A percentile compares a stretch with the other conserved stretches of the same genome.
These are phyloP conservation scores for Metschnikowia kunwiensis DNA, from an alignment of 805 yeast species.

Conservation along the genomic window DNA sequence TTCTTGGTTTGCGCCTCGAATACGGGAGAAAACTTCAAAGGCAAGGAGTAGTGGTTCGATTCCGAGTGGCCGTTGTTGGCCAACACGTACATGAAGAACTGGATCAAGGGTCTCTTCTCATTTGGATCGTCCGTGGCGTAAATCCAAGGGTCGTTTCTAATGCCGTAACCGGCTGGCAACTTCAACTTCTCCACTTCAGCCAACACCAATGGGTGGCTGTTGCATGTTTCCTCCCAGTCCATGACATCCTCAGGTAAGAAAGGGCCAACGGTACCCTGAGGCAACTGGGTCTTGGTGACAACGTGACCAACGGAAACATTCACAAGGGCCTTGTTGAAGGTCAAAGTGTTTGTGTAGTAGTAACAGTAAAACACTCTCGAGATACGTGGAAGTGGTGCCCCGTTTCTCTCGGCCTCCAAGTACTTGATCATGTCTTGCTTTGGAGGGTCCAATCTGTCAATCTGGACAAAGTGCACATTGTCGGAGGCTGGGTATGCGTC, in stretches of 20 bases:
- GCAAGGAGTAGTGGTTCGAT: slow-evolving; percentile 72
- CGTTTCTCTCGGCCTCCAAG: slow-evolving; percentile 60
- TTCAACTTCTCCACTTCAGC: slow-evolving; percentile 68
- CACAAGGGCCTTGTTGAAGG: slow-evolving; percentile 68
- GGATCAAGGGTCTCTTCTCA: slow-evolving; percentile 61
- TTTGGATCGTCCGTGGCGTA: slow-evolving; percentile 71
- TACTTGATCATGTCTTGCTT: slow-evolving; percentile 66
- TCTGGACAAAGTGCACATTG: slow-evolving; percentile 59
- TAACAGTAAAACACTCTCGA: slow-evolving; percentile 69
- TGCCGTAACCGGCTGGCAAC: slow-evolving; percentile 53
- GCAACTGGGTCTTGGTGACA: slow-evolving; percentile 52
- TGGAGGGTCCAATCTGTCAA: slow-evolving; percentile 76
- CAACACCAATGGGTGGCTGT: slow-evolving; percentile 52
- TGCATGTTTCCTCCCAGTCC: slow-evolving; percentile 50
- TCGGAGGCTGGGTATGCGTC: slow-evolving; percentile 51
- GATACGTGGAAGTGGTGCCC: slow-evolving; percentile 49
- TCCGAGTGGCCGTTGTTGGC: slow-evolving; percentile 62
- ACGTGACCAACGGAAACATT: slow-evolving; percentile 62
- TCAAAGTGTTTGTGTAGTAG: slow-evolving; percentile 55
- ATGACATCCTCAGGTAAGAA: slow-evolving; percentile 61
- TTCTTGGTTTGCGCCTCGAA: slow-evolving; percentile 58
- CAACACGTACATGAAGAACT: slow-evolving; percentile 71
- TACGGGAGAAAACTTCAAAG: slow-evolving; percentile 71
- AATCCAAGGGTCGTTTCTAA: slow-evolving; percentile 80
- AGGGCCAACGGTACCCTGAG: slow-evolving; percentile 69